Evolutionary conservation across 495 filamentous ascomycete species (phyloP), one percentile per base, ranked within the genome.

Genomic region (Xanthoparmelia taractica): DNA sequence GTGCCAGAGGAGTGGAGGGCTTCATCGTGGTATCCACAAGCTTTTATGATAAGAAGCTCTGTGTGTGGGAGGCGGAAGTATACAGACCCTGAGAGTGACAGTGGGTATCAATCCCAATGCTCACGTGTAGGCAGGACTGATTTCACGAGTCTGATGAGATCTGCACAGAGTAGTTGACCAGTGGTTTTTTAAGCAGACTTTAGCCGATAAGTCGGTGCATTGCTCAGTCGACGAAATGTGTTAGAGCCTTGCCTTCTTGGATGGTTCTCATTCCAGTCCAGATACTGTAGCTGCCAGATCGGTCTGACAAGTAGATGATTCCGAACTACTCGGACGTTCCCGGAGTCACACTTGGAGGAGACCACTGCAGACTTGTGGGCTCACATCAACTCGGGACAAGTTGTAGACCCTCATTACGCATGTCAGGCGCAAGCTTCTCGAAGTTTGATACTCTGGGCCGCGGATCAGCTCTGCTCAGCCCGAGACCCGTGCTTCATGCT

Each of bases 1-100:
- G 70, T 65, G 63, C 29, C 38, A 40, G 55, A 36, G 57, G 54
- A n/a, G 50, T 34, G 25, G 45, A 33, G 27, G 43, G 43, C 17
- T 59, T 59, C 56, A 69, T 80, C 5, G 79, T 84, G 66, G 79
- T 95, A 13, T 92, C 88, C 33, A 92, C 89, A 29, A 96, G 92
- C 74, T 96, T 96, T 70, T 96, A 96, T 71, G 91, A 96, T 75
- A 83, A 80, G 67, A 74, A 88, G 61, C 67, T 96, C 20, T 95
- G 87, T 74, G 66, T 92, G n/a, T 97, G 92, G 92, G 75, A 57
- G 20, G n/a, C 64, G 17, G 56, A 67, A 29, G 8, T 25, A 37
- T 47, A 6, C 45, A 37, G 37, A 56, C 23, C 15, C 41, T 4
- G 12, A 56, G 29, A 57, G 37, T 33, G 38, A 41, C 23, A 33